Conservation (phyloP, 495 filamentous ascomycete species). For the Xylaria acuta region DNA sequence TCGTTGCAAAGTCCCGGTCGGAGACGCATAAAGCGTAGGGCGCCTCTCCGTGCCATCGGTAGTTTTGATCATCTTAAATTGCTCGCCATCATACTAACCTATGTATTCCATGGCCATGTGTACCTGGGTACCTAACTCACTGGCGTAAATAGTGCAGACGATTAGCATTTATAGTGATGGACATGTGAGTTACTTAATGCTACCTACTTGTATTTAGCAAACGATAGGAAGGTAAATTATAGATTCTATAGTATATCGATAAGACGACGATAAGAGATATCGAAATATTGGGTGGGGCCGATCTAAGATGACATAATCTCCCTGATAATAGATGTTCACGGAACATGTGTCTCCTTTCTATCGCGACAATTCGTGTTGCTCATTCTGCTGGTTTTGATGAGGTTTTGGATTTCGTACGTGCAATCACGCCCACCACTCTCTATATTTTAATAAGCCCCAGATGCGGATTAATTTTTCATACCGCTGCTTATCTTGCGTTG, state of each 20-base stretch:
- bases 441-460: background rate
- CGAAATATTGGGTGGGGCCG: slow-evolving; percentile 15
- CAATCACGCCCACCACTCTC: background rate
- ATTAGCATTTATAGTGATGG: background rate
- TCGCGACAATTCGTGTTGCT: background rate
- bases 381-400: background rate
- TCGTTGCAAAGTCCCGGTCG: slow-evolving; percentile 1
- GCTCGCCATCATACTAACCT: background rate
- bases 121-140: background rate
- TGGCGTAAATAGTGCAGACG: background rate
- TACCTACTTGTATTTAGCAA: background rate
- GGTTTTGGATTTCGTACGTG: background rate
- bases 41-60: background rate
- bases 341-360: slow-evolving; percentile 16
- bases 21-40: background rate
- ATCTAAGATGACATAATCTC: slow-evolving; percentile 7
- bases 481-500: background rate
- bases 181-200: too few species aligned
- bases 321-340: background rate
- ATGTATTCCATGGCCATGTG: background rate
- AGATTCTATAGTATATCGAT: slow-evolving; percentile 17
- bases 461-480: background rate
- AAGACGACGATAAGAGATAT: slow-evolving; percentile 15
- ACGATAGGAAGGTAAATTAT: background rate
- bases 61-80: background rate